Percentiles rank a stretch among this genome's conserved stretches.
These are phyloP conservation scores for Clitopilus passeckerianus DNA, from an alignment of 768 basidiomycete genomes.

Conservation along the genomic window DNA sequence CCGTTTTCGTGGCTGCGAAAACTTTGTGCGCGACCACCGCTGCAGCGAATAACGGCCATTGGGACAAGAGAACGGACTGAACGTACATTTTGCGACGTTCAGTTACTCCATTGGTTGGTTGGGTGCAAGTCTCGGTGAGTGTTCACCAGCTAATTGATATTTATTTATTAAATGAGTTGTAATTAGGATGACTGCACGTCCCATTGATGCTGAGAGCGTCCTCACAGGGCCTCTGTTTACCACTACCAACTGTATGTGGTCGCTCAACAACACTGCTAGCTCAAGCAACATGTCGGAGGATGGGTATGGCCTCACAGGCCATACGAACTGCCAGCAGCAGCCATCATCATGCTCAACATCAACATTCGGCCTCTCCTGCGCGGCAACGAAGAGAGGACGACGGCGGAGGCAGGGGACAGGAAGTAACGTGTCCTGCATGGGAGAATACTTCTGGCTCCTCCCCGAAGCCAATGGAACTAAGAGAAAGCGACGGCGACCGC, in stretches of 20 bases:
- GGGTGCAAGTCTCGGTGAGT: conserved; percentile 43
- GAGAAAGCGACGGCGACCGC: background rate
- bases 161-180: background rate
- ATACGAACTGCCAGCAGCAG: conserved; percentile 1
- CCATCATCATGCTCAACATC: background rate
- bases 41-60: background rate
- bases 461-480: background rate
- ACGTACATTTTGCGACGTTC: conserved; percentile 28
- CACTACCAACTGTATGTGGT: conserved; percentile 29
- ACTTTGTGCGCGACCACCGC: background rate
- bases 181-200: conserved; percentile 66
- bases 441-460: background rate
- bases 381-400: background rate
- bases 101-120: conserved; percentile 16
- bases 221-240: conserved; percentile 62
- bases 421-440: background rate
- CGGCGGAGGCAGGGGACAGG: background rate
- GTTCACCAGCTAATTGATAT: background rate
- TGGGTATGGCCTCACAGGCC: conserved; percentile 5
- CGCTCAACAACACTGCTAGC: conserved; percentile 26
- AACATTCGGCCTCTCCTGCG: background rate
- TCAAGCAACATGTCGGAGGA: conserved; percentile 13
- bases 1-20: conserved; percentile 2
- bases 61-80: conserved; percentile 6
- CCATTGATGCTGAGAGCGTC: conserved; percentile 83